Percentiles rank a stretch among this genome's conserved stretches.
phyloP scores from a whole-genome alignment of 306 rosid genomes.

The Sechiopsis laciniata region DNA sequence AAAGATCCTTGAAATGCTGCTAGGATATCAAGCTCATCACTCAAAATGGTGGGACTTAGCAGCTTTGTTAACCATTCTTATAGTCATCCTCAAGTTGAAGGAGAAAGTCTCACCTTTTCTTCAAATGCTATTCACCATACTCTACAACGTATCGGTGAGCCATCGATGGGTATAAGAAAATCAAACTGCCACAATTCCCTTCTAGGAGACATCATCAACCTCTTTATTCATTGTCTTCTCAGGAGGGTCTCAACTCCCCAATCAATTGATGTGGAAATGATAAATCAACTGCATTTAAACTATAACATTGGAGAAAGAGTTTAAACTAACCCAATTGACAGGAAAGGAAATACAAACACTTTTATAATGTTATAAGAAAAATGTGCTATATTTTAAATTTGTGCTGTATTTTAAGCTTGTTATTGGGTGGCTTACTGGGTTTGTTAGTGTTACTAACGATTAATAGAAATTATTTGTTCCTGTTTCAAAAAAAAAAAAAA shows the following conservation, averaged over 20 bases:
- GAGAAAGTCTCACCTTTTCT: conserved; percentile 54
- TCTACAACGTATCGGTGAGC: conserved; percentile 22
- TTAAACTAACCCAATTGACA: no score
- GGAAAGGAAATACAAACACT: not conserved
- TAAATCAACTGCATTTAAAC: not conserved
- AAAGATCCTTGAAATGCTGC: conserved; percentile 41
- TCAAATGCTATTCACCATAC: conserved; percentile 40
- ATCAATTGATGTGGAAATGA: not conserved
- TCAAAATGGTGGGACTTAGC: conserved; percentile 94
- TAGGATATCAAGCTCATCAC: conserved; percentile 50
- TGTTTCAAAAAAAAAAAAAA: no score
- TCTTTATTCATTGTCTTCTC: conserved; percentile 59
- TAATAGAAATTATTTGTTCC: no score
- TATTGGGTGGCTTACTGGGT: no score
- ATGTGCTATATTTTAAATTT: not conserved
- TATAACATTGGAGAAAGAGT: not conserved
- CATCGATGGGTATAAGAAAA: not conserved
- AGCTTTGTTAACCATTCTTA: conserved; percentile 50
- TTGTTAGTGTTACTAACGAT: no score
- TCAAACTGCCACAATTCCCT: no score
- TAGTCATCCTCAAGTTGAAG: conserved; percentile 56
- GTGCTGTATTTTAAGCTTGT: not conserved
- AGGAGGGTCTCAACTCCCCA: conserved; percentile 81
- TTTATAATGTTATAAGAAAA: not conserved
- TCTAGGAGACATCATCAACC: conserved; percentile 30